A percentile compares a stretch with the other conserved stretches of the same genome.
These are phyloP conservation scores for Bruguiera hainesii DNA, from an alignment of 441 rosid genomes.

Conservation along the genomic window DNA sequence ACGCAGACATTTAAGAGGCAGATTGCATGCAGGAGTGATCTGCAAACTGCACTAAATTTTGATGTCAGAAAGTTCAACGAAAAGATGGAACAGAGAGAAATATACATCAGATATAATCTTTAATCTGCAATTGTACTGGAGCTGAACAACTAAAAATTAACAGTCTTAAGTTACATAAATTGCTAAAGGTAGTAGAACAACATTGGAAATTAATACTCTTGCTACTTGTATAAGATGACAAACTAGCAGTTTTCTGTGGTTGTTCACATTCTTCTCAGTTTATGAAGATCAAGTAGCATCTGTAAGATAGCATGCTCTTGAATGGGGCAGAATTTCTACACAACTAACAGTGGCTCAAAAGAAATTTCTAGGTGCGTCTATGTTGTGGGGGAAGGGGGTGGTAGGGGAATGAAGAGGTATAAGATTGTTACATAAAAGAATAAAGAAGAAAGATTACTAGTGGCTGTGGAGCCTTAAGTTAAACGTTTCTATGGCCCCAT, in stretches of 20 bases:
- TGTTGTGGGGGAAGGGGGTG: too few species aligned
- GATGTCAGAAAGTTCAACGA: conserved; percentile 16
- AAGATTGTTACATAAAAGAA: background rate
- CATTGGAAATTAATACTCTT: background rate
- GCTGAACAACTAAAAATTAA: conserved; percentile 1
- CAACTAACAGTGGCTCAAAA: background rate
- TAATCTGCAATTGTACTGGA: background rate
- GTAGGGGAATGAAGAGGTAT: background rate
- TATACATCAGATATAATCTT: background rate
- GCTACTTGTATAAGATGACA: background rate
- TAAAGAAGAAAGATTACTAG: background rate
- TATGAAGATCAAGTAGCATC: background rate
- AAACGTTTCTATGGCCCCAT: background rate
- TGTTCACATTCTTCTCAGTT: background rate
- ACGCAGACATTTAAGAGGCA: conserved; percentile 84
- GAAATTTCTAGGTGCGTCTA: too few species aligned
- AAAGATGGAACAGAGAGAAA: conserved; percentile 10
- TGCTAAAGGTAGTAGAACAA: background rate
- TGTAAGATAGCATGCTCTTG: background rate
- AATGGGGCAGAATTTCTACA: background rate
- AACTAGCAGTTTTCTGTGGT: background rate
- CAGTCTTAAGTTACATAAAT: conserved; percentile 1
- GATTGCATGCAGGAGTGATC: conserved; percentile 98
- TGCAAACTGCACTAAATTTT: conserved; percentile 71
- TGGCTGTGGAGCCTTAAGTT: background rate